Base-by-base conservation (phyloP, 768 basidiomycete genomes). In the Rhodotorula diobovata region DNA sequence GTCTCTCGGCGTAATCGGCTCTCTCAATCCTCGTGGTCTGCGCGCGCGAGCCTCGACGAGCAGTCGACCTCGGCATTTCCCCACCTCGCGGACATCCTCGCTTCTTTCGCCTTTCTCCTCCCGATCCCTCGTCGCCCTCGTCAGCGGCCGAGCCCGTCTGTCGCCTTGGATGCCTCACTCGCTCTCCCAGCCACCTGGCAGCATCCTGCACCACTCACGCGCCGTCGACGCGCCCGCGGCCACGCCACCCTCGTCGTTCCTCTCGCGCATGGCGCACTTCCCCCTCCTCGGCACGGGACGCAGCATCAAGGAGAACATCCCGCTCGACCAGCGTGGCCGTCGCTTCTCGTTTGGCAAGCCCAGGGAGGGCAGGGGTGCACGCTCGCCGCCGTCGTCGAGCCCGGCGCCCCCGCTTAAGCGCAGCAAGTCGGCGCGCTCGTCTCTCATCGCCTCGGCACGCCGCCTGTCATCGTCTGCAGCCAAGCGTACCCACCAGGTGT, bases 381-480 rank as follows among this genome's bases (percentile, higher is more conserved):
- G 34, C 14, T 14, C 53, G n/a, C 28, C 53, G 12, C 25, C 54
- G 2, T 23, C 58, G 7, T 11, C 50, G 6, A 18, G 6, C 10
- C 4, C 32, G 11, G 51, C 53, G 3, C 45, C 59, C 1, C 5
- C 35, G 39, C 61, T 71, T 45, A 66, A 66, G 61, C 60, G 70
- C 4, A 63, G 61, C 18, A 58, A 45, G 50, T 71, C 70, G 23
- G 65, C 70, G 8, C 34, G 37, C 21, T 10, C 30, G 7, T 65
- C 63, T 11, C 59, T 65, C 34, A 39, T 70, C 15, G 58, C 63
- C 5, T 35, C 63, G 15, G 63, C 69, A 1, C 55, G 54, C 23
- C 63, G 63, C 25, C 58, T 60, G 18, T 50, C 64, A 30, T 43
- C 43, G 28, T 50, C 51, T 2, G n/a, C 51, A 25, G 30, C 50